These are phyloP conservation scores for Neonectria magnoliae DNA, from an alignment of 2,329 filamentous ascomycete species.

Conservation along the genomic window DNA sequence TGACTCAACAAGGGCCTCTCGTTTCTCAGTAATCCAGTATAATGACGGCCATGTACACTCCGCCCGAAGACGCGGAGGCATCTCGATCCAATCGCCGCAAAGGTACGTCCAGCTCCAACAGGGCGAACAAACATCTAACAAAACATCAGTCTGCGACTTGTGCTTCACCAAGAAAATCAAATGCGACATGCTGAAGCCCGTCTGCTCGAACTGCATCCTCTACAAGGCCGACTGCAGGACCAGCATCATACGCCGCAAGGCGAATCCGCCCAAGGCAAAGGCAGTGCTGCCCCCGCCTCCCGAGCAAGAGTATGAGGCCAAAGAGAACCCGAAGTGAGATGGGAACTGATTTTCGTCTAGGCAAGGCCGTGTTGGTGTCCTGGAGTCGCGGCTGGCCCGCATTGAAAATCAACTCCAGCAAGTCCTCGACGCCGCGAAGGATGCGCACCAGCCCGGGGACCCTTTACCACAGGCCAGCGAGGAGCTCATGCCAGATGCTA, in stretches of 20 bases:
- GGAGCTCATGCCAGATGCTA: neutral
- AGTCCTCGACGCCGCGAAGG: constrained; percentile 41
- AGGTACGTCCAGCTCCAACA: constrained; percentile 9
- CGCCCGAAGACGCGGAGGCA: constrained; percentile 28
- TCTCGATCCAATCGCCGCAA: constrained; percentile 37
- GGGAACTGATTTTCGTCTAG: constrained; percentile 3
- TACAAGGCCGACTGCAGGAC: constrained; percentile 53
- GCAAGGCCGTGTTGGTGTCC: constrained; percentile 5
- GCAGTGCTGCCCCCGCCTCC: constrained; percentile 19
- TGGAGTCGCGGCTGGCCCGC: constrained; percentile 43
- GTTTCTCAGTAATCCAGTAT: neutral
- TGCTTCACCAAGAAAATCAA: constrained; percentile 59
- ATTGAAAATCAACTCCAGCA: constrained; percentile 47
- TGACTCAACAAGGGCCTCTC: neutral
- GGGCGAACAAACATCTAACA: neutral
- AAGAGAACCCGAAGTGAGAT: neutral
- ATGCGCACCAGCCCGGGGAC: constrained; percentile 17
- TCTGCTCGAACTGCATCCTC: constrained; percentile 55
- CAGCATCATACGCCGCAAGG: constrained; percentile 40
- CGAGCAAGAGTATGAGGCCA: neutral
- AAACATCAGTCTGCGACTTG: constrained; percentile 51
- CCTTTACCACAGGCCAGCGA: neutral
- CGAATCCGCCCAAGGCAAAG: constrained; percentile 34
- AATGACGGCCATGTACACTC: constrained; percentile 8
- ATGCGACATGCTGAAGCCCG: constrained; percentile 56